Percentiles rank a stretch among this genome's conserved stretches.
Evolutionary conservation across 2,329 filamentous ascomycete genomes (phyloP).

Genomic region (Xylaria multiplex): DNA sequence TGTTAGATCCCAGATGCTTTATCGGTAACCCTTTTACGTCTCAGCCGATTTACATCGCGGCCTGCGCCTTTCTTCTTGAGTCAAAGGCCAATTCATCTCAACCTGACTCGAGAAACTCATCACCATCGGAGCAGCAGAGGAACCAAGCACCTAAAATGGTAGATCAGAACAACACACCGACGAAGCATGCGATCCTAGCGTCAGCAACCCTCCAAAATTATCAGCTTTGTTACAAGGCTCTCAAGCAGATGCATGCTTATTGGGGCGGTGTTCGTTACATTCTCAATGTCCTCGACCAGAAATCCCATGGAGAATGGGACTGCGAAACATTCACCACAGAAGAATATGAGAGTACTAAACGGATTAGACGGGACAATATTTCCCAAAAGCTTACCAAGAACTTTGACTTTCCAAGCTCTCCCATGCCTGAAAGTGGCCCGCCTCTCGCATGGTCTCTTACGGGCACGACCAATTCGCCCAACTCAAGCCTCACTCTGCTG

Average conservation of each 20-base stretch:
- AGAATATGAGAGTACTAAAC: slow-evolving; percentile 78
- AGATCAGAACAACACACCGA: slow-evolving; percentile 55
- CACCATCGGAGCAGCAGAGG: slow-evolving; percentile 54
- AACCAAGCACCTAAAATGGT: slow-evolving; percentile 37
- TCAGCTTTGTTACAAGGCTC: slow-evolving; percentile 83
- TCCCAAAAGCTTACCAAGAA: slow-evolving; percentile 57
- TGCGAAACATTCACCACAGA: slow-evolving; percentile 74
- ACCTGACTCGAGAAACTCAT: slow-evolving; percentile 68
- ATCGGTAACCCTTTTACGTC: slow-evolving; percentile 90
- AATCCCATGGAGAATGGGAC: slow-evolving; percentile 86
- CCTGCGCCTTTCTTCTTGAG: slow-evolving; percentile 88
- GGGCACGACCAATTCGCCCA: slow-evolving; percentile 85
- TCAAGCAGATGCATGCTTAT: slow-evolving; percentile 82
- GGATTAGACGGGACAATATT: slow-evolving; percentile 57
- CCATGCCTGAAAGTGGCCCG: slow-evolving; percentile 55
- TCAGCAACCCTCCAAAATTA: slow-evolving; percentile 88
- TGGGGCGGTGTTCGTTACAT: slow-evolving; percentile 92
- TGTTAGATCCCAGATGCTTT: slow-evolving; percentile 86
- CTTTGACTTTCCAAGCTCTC: slow-evolving; percentile 58
- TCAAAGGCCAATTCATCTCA: slow-evolving; percentile 77
- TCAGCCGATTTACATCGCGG: slow-evolving; percentile 91
- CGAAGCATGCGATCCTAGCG: slow-evolving; percentile 79
- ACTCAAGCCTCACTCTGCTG: slow-evolving; percentile 82
- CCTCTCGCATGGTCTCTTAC: slow-evolving; percentile 87
- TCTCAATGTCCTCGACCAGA: slow-evolving; percentile 84